Base-by-base conservation (phyloP, 768 basidiomycete species). In the Wakefieldia striispora region DNA sequence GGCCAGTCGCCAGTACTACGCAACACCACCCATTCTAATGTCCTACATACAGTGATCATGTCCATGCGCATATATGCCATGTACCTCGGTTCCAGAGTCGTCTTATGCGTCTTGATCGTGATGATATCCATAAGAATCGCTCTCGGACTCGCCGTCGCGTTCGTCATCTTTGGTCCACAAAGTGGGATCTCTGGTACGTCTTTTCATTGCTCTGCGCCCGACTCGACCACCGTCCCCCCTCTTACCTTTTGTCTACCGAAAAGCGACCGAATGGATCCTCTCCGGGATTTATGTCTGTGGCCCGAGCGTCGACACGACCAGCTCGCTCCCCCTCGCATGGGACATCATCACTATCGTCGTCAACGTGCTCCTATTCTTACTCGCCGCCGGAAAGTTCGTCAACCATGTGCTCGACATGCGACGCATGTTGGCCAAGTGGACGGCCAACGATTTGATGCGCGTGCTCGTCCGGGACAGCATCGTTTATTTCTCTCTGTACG, bases 401-500 rank as follows among this genome's bases (percentile, higher is more conserved):
- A 55, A 52, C 10, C 54, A 54, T 6, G 54, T 52, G 16, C 2
- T 54, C 0, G 50, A 54, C 2, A 50, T 45, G 45, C 40, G 40
- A 14, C 49, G 36, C 6, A 48, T 51, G 49, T 13, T 47, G 17
- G 9, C 35, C 35, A 27, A 35, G 16, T 59, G 60, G 53, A 49
- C 40, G 9, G 40, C 50, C 2, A 42, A 36, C 40, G 60, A 51
- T 16, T 16, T 62, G 24, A 53, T 62, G 54, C 37, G 40, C 27
- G 43, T 56, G 23, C 54, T 62, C 34, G 45, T 46, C 14, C 37
- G 43, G 21, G 60, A 62, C 24, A 62, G 48, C 37, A 62, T 52
- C 26, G 3, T 59, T 37, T 60, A 56, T 7, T 59, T 54, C 49
- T 51, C 50, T 20, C 20, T 62, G 61, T 63, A 23, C 27, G 60